Percentiles rank a stretch among this genome's conserved stretches.
phyloP scores from a whole-genome alignment of 1,139 yeast genomes.

The Hyphopichia buzzinii region DNA sequence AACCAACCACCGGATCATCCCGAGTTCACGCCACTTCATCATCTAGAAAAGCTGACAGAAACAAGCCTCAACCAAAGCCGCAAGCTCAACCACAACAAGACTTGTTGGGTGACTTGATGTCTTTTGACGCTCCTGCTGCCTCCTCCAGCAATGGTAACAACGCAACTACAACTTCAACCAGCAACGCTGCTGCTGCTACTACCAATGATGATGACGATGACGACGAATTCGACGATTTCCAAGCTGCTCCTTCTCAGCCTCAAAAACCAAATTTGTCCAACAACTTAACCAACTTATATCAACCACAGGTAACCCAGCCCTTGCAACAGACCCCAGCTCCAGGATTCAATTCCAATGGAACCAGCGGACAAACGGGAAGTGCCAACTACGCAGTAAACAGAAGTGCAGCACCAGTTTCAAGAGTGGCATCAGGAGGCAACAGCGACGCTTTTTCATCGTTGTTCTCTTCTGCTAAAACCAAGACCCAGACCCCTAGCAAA shows the following conservation, averaged over 20 bases:
- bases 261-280: constrained; percentile 28
- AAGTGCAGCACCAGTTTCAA: constrained; percentile 30
- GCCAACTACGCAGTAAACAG: constrained; percentile 10
- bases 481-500: constrained; percentile 13
- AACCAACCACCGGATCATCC: constrained; percentile 45
- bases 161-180: too few species aligned
- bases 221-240: constrained; percentile 95
- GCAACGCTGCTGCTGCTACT: constrained; percentile 17
- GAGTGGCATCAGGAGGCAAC: constrained; percentile 25
- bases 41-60: constrained; percentile 6
- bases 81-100: constrained; percentile 27
- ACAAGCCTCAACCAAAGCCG: constrained; percentile 20
- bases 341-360: constrained; percentile 12
- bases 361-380: constrained; percentile 12
- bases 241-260: constrained; percentile 61
- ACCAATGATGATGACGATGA: constrained; percentile 55
- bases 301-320: constrained; percentile 18
- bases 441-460: constrained; percentile 82
- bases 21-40: constrained; percentile 37
- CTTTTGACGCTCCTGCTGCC: constrained; percentile 36
- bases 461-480: constrained; percentile 68
- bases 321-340: constrained; percentile 15
- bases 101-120: constrained; percentile 54
- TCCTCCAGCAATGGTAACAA: constrained; percentile 9
- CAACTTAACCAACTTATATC: constrained; percentile 42